Evolutionary conservation across 176 grass and related monocot genomes (phyloP), one percentile per base, ranked within the genome.

Genomic region (Bothriochloa decipiens): DNA sequence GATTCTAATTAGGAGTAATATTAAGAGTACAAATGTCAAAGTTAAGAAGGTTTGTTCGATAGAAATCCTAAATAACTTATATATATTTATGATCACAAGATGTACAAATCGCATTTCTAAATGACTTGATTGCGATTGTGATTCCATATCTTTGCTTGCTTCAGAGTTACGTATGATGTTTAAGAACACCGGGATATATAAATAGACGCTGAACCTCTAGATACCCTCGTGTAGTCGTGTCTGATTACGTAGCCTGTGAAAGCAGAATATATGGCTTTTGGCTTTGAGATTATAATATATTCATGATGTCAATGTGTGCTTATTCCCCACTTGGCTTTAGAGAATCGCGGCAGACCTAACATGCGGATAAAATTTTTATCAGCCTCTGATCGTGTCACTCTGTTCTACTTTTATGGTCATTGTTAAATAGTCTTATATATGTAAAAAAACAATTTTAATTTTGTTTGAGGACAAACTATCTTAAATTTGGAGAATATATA

Each of bases 261-360:
- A 72, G 69, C 2, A 72, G 33, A 65, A 26, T 5, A 1, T 13
- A 76, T 29, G 49, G 0, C 28, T 41, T 89, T 80, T 41, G 14
- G 35, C 40, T 25, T 13, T 11, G 14, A 77, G 61, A 72, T 26
- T 32, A 32, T 32, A 32, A 32, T 32, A 71, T 25, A 55, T 22
- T 33, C 13, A 26, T 22, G 63, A 66, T 53, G 33, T 29, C 65
- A 43, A 20, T 29, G 36, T 66, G 12, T 18, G 35, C 7, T 70
- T 85, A 75, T 81, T 85, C 70, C 49, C 70, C 29, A 46, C 82
- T 64, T 69, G 12, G 29, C 27, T 52, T n/a, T n/a, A 18, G 18
- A 11, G 6, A 80, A 80, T 52, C 63, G 63, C 63, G 50, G 77
- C 63, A 63, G 70, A 22, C 87, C 87, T 85, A 89, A 85, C 63